These are phyloP conservation scores for Trichoderma oligosporum DNA, from an alignment of 2,329 filamentous ascomycete species.

Conservation along the genomic window DNA sequence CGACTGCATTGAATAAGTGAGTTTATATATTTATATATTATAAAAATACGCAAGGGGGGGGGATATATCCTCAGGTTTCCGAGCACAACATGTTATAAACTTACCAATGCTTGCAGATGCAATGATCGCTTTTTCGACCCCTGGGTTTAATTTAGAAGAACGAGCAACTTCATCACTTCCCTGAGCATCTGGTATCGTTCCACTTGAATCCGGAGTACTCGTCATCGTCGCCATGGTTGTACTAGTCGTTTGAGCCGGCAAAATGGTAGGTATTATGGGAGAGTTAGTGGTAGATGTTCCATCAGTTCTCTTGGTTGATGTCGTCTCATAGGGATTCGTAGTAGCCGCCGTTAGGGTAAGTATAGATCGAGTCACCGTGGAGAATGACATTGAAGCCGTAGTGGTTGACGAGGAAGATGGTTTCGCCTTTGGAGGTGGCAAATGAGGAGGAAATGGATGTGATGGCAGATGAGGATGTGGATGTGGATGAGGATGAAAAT, in stretches of 20 bases:
- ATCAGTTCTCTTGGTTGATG: not conserved
- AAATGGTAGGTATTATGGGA: not conserved
- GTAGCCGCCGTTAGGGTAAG: not conserved
- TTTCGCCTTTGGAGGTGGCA: not conserved
- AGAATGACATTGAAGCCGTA: not conserved
- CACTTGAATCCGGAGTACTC: not conserved
- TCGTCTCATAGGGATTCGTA: not conserved
- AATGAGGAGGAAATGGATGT: not conserved
- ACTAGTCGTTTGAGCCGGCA: not conserved
- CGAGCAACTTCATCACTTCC: not conserved
- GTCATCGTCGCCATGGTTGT: not conserved
- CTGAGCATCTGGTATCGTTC: not conserved
- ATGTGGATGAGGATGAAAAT: not conserved
- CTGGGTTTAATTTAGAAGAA: not conserved
- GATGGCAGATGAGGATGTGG: not conserved
- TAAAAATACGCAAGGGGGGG: not conserved
- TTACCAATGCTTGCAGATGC: slow-evolving; percentile 24
- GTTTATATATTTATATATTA: not conserved
- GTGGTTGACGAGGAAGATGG: not conserved
- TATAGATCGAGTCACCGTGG: not conserved
- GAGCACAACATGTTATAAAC: too few relatives aligned
- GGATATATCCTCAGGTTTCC: too few relatives aligned
- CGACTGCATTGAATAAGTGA: slow-evolving; percentile 29
- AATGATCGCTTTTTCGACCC: slow-evolving; percentile 23
- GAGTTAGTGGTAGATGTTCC: not conserved